Conservation (phyloP, 169 alveolate genomes). For the Plasmodium vinckei region DNA sequence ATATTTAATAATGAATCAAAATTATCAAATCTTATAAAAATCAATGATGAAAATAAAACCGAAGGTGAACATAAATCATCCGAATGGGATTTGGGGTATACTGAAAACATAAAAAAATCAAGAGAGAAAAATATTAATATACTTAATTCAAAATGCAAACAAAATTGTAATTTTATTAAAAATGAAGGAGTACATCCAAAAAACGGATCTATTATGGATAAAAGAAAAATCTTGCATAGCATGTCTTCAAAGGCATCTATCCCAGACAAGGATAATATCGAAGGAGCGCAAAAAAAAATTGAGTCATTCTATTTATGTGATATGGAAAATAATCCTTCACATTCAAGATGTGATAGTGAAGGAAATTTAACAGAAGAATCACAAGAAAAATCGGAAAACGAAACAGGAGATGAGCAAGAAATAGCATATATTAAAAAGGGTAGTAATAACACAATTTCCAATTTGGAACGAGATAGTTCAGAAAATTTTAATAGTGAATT, state of each 20-base stretch:
- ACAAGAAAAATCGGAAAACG: not conserved
- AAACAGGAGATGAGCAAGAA: not conserved
- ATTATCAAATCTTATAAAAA: not conserved
- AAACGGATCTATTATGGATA: not conserved
- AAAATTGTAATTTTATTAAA: not conserved
- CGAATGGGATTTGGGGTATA: not conserved
- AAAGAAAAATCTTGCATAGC: not conserved
- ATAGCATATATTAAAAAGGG: not conserved
- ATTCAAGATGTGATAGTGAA: not conserved
- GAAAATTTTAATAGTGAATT: slow-evolving; percentile 1
- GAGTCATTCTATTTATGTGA: not conserved
- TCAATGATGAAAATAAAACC: not conserved
- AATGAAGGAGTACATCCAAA: not conserved
- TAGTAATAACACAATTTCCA: not conserved
- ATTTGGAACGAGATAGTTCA: not conserved
- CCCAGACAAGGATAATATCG: not conserved
- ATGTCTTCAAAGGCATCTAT: not conserved
- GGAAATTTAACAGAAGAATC: not conserved
- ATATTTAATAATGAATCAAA: not conserved
- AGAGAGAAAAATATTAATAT: slow-evolving; percentile 2
- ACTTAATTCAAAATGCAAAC: slow-evolving; percentile 7
- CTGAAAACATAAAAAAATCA: not conserved
- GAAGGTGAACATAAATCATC: not conserved
- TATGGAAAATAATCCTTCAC: not conserved
- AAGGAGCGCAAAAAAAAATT: not conserved